A percentile compares a stretch with the other conserved stretches of the same genome.
Evolutionary conservation across 352 stramenopile genomes (phyloP).

Genomic region (Phytophthora sp.): DNA sequence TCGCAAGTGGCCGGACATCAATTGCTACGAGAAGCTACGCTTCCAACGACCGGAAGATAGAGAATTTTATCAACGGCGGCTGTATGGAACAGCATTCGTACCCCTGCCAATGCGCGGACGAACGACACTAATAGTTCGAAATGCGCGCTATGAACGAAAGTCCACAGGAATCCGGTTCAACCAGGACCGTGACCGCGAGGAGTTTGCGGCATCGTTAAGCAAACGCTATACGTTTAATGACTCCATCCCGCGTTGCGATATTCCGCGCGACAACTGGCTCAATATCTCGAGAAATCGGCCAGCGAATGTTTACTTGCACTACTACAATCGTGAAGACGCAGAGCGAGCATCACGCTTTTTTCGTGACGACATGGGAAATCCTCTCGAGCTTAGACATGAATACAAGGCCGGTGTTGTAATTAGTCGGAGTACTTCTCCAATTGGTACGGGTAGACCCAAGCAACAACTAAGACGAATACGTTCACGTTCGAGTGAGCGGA

Average conservation of each 20-base stretch:
- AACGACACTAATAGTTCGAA: slow-evolving; percentile 44
- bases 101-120: slow-evolving; percentile 41
- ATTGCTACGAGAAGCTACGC: slow-evolving; percentile 43
- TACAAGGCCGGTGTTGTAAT: slow-evolving; percentile 36
- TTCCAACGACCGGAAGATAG: slow-evolving; percentile 47
- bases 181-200: slow-evolving; percentile 51
- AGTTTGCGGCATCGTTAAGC: slow-evolving; percentile 44
- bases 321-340: slow-evolving; percentile 50
- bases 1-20: not conserved
- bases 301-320: slow-evolving; percentile 48
- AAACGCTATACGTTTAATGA: slow-evolving; percentile 58
- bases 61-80: slow-evolving; percentile 49
- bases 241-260: slow-evolving; percentile 49
- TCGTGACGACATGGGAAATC: slow-evolving; percentile 40
- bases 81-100: slow-evolving; percentile 57
- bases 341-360: slow-evolving; percentile 41
- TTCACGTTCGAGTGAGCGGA: slow-evolving; percentile 42
- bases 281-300: slow-evolving; percentile 35
- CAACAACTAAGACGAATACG: slow-evolving; percentile 18
- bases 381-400: slow-evolving; percentile 40
- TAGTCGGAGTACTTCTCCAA: slow-evolving; percentile 21
- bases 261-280: slow-evolving; percentile 60
- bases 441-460: not conserved
- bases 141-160: slow-evolving; percentile 50
- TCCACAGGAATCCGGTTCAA: slow-evolving; percentile 64